Evolutionary conservation across 495 filamentous ascomycete genomes (phyloP).

Genomic region (Astrocystis sublimbata): DNA sequence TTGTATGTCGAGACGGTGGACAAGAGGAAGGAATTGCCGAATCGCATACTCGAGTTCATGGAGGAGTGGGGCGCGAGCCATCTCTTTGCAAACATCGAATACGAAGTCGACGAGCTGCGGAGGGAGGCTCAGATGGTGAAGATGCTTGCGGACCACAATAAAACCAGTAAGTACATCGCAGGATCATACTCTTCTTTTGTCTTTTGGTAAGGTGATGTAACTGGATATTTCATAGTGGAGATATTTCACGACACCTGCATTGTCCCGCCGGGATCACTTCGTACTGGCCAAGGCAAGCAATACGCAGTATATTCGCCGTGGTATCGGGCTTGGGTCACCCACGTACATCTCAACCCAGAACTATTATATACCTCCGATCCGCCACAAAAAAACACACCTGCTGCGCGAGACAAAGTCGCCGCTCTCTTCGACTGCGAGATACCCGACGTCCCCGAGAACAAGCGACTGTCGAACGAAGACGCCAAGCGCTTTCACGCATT

Average conservation of each 20-base stretch:
- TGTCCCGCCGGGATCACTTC: constrained; percentile 69
- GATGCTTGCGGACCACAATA: constrained; percentile 57
- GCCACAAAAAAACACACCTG: constrained; percentile 61
- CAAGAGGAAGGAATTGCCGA: constrained; percentile 62
- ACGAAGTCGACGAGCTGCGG: constrained; percentile 75
- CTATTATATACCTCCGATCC: constrained; percentile 60
- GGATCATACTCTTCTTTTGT: not conserved
- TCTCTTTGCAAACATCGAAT: constrained; percentile 71
- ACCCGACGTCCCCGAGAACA: constrained; percentile 65
- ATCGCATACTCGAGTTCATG: constrained; percentile 67
- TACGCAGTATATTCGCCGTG: constrained; percentile 86
- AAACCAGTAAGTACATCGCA: constrained; percentile 40
- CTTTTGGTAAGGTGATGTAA: not conserved
- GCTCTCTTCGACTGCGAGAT: constrained; percentile 65
- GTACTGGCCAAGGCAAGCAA: constrained; percentile 66
- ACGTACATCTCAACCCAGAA: constrained; percentile 67
- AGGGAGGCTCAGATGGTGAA: constrained; percentile 69
- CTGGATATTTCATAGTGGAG: constrained; percentile 38
- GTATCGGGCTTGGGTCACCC: constrained; percentile 73
- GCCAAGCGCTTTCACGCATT: constrained; percentile 55
- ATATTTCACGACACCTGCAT: constrained; percentile 79
- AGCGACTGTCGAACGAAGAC: constrained; percentile 61
- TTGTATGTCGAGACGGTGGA: constrained; percentile 72
- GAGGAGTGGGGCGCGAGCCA: constrained; percentile 74
- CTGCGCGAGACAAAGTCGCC: constrained; percentile 52